Conservation (phyloP, 257 asterid species). For the Prunella vulgaris region DNA sequence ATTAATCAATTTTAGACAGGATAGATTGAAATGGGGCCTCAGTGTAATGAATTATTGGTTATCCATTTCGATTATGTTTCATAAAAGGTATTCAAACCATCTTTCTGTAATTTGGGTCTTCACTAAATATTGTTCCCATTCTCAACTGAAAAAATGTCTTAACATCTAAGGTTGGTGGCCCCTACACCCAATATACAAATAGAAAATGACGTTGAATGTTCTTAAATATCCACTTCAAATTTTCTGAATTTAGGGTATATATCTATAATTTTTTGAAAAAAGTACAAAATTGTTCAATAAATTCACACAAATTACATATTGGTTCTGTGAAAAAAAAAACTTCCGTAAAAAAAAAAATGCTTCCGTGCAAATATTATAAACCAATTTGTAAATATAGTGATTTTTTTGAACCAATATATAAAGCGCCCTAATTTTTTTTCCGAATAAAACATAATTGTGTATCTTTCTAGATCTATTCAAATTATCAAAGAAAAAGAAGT, state of each 20-base stretch:
- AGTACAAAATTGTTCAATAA: too few species aligned
- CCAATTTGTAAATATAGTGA: too few species aligned
- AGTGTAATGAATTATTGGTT: constrained; percentile 27
- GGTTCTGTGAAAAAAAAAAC: too few species aligned
- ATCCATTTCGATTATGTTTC: neutral
- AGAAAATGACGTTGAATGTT: neutral
- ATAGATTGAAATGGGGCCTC: constrained; percentile 40
- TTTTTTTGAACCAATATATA: too few species aligned
- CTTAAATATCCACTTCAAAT: neutral
- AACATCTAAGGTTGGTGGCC: neutral
- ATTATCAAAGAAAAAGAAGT: neutral
- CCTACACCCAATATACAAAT: neutral
- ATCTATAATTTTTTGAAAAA: neutral
- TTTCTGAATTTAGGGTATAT: neutral
- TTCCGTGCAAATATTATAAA: too few species aligned
- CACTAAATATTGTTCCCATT: constrained; percentile 20
- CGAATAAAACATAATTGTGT: neutral
- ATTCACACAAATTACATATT: too few species aligned
- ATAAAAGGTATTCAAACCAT: neutral
- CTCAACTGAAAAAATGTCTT: neutral
- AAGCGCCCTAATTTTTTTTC: too few species aligned
- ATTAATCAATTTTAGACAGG: constrained; percentile 18
- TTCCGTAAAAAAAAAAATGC: too few species aligned
- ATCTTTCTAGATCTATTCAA: neutral
- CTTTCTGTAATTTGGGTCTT: constrained; percentile 6